Percentiles rank a stretch among this genome's conserved stretches.
Evolutionary conservation across 2,329 filamentous ascomycete species (phyloP).

Genomic region (Penicillium frequentans): DNA sequence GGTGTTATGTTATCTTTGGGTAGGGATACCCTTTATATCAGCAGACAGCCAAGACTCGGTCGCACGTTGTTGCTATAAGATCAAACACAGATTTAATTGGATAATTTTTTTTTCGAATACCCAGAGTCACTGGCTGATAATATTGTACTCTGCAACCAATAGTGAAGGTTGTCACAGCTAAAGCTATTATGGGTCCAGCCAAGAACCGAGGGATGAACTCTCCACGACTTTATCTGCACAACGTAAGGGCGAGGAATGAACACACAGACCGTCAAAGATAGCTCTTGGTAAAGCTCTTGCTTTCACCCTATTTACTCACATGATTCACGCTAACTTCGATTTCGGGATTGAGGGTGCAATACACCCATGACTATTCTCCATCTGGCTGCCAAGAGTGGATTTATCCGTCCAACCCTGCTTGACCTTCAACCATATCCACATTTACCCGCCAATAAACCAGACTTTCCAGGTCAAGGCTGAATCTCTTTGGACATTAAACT

Average conservation of each 20-base stretch:
- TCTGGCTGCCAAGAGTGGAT: too few species aligned
- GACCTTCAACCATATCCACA: neutral
- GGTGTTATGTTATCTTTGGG: neutral
- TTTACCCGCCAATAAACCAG: neutral
- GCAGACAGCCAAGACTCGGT: neutral
- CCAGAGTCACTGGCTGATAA: too few species aligned
- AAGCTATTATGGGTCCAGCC: neutral
- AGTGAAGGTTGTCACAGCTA: neutral
- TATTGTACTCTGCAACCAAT: too few species aligned
- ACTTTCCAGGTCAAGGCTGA: neutral
- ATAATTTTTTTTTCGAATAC: too few species aligned
- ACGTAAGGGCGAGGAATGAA: neutral
- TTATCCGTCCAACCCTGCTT: neutral
- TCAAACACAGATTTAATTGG: neutral
- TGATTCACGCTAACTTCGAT: neutral
- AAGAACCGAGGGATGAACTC: neutral
- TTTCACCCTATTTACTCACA: neutral
- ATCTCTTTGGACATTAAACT: neutral
- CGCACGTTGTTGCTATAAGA: neutral
- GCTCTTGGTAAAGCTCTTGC: neutral
- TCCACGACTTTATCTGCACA: neutral
- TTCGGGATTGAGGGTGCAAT: neutral
- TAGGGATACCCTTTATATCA: neutral
- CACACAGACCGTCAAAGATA: neutral
- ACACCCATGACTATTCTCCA: too few species aligned